A percentile compares a stretch with the other conserved stretches of the same genome.
phyloP scores from a whole-genome alignment of 306 rosid genomes.

The Leucaena leucocephala region DNA sequence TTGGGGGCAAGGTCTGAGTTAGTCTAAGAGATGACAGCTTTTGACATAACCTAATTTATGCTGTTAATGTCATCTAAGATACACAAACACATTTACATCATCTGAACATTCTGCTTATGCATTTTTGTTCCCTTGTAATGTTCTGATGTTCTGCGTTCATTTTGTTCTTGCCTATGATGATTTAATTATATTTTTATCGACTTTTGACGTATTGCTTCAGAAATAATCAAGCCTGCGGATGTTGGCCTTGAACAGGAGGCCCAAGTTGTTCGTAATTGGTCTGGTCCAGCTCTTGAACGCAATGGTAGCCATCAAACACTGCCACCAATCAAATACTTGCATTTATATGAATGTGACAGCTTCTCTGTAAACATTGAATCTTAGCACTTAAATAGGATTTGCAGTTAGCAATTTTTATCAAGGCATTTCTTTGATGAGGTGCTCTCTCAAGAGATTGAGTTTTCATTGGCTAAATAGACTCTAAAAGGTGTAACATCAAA shows the following conservation, averaged over 20 bases:
- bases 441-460: neutral
- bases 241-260: conserved; percentile 97
- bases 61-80: neutral
- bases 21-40: neutral
- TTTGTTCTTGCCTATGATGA: conserved; percentile 18
- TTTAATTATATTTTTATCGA: conserved; percentile 31
- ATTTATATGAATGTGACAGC: conserved; percentile 76
- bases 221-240: conserved; percentile 91
- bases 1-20: neutral
- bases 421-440: neutral
- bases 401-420: conserved; percentile 26
- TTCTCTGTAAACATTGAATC: conserved; percentile 71
- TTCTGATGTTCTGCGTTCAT: neutral
- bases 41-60: neutral
- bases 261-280: conserved; percentile 83
- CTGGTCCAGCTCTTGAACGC: conserved; percentile 51
- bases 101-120: conserved; percentile 6
- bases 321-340: conserved; percentile 90
- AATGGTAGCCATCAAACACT: conserved; percentile 66
- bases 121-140: conserved; percentile 9
- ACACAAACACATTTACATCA: neutral
- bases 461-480: neutral
- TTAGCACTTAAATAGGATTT: neutral
- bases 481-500: neutral
- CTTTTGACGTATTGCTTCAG: conserved; percentile 53